Evolutionary conservation across 2,329 filamentous ascomycete genomes (phyloP).

Genomic region (Pseudogymnoascus sp.): DNA sequence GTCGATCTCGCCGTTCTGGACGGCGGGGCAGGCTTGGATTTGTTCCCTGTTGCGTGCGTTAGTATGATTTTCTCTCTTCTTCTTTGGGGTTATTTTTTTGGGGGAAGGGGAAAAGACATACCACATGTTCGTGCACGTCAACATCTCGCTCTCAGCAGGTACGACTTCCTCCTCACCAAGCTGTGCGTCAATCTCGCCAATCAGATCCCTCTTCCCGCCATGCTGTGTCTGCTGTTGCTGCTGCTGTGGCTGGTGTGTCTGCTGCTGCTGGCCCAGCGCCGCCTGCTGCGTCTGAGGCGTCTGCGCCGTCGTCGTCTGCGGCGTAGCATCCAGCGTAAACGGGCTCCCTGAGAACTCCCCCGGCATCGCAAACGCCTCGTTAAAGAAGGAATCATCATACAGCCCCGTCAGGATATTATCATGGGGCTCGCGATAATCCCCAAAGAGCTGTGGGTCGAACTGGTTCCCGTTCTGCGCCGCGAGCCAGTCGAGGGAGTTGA

Average conservation of each 20-base stretch:
- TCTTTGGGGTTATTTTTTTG: no score
- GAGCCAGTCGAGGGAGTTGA: constrained; percentile 61
- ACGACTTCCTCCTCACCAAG: constrained; percentile 62
- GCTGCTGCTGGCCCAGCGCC: constrained; percentile 12
- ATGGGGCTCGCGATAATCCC: constrained; percentile 84
- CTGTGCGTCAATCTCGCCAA: constrained; percentile 72
- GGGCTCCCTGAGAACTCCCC: constrained; percentile 72
- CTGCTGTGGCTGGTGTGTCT: constrained; percentile 1
- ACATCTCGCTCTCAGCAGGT: constrained; percentile 53
- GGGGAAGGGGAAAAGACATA: constrained; percentile 37
- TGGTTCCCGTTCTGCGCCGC: constrained; percentile 73
- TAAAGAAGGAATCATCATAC: constrained; percentile 42
- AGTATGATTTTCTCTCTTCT: no score
- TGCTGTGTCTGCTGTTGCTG: no score
- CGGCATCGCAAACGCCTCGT: constrained; percentile 58
- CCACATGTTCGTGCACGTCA: constrained; percentile 91
- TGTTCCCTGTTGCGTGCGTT: constrained; percentile 60
- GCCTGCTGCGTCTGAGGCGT: constrained; percentile 9
- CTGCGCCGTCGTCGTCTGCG: constrained; percentile 19
- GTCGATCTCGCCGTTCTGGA: constrained; percentile 85
- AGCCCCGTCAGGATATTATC: constrained; percentile 73
- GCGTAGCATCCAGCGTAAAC: constrained; percentile 54
- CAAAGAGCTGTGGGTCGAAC: constrained; percentile 88
- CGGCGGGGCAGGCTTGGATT: constrained; percentile 76
- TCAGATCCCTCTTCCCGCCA: constrained; percentile 56